Base-by-base conservation (phyloP, 2,329 filamentous ascomycete genomes). In the Colletotrichum siamense region DNA sequence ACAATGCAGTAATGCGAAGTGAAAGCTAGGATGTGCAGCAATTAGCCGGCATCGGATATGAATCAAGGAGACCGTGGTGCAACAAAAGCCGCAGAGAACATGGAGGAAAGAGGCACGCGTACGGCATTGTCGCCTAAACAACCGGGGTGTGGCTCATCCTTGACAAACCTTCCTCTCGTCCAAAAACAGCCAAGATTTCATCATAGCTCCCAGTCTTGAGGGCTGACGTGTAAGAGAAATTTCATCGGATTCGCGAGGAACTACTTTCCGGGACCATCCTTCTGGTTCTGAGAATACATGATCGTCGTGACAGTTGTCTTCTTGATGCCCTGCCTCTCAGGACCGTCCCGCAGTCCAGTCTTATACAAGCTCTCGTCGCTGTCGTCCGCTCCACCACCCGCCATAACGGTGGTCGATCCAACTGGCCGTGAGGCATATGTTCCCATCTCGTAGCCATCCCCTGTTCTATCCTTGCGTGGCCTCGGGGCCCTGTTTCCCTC, bases 281-380 rank as follows among this genome's bases (percentile, higher is more conserved):
- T 15, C 10, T 18, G 68, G 32, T 24, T 18, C 7, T 64, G n/a
- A 2, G 74, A 69, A 22, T 28, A 69, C 18, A 81, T 71, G 3
- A 82, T 73, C 2, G 81, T 82, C 2, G 80, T 82, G n/a, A 79
- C 77, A 13, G 77, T 82, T 4, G 82, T 83, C 71, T 82, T 83
- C 10, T 79, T 82, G 6, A 83, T 83, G 2, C 82, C 77, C 10
- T 26, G 34, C 12, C n/a, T 59, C 22, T 36, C 72, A 22, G 18
- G n/a, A 59, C 26, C 36, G 15, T 26, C 34, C 13, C 32, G 70
- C 18, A 68, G 34, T 49, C n/a, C 8, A 6, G 69, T 15, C 44
- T 71, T 71, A 5, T 79, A 71, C 6, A 77, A 32, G 52, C 79
- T 80, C 12, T 82, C 82, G 34, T 81, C 81, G 39, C 80, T 82